Evolutionary conservation across 352 stramenopile species (phyloP).

Genomic region (Halophytophthora polymorphica): DNA sequence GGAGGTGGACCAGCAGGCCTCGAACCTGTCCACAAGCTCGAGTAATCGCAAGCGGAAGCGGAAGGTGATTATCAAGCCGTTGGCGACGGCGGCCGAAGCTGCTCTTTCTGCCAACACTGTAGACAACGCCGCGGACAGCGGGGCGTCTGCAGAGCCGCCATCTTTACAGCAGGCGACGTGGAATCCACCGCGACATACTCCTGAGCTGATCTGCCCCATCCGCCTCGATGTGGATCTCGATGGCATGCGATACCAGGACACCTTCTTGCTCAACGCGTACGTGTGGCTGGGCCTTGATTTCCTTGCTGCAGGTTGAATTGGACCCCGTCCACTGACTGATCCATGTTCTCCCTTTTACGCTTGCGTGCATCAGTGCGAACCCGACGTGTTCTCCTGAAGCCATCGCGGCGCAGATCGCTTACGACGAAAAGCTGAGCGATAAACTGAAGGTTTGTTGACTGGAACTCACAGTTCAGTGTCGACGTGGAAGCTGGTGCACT

Average conservation of each 20-base stretch:
- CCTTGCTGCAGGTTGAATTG: not conserved
- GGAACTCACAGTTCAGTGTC: no score
- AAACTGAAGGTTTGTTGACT: slow-evolving; percentile 29
- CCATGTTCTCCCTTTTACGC: not conserved
- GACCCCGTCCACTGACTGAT: slow-evolving; percentile 1
- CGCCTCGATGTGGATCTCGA: slow-evolving; percentile 77
- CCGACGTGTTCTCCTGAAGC: slow-evolving; percentile 41
- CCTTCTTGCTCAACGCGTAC: slow-evolving; percentile 64
- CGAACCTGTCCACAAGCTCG: not conserved
- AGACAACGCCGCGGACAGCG: slow-evolving; percentile 2
- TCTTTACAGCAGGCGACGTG: slow-evolving; percentile 17
- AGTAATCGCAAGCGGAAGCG: slow-evolving; percentile 64
- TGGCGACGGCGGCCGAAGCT: slow-evolving; percentile 13
- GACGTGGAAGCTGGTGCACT: not conserved
- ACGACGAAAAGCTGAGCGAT: slow-evolving; percentile 56
- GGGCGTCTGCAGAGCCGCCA: slow-evolving; percentile 7
- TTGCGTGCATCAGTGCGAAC: slow-evolving; percentile 14
- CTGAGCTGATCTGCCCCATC: slow-evolving; percentile 66
- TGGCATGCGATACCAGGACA: slow-evolving; percentile 74
- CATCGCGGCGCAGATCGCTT: slow-evolving; percentile 54
- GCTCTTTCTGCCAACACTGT: not conserved
- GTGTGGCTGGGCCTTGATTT: slow-evolving; percentile 5
- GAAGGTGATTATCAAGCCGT: slow-evolving; percentile 38
- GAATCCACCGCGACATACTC: slow-evolving; percentile 12
- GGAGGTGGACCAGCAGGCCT: slow-evolving; percentile 8